These are phyloP conservation scores for Microbotryomycetes sp. DNA, from an alignment of 1,284 basidiomycete genomes.

Conservation along the genomic window DNA sequence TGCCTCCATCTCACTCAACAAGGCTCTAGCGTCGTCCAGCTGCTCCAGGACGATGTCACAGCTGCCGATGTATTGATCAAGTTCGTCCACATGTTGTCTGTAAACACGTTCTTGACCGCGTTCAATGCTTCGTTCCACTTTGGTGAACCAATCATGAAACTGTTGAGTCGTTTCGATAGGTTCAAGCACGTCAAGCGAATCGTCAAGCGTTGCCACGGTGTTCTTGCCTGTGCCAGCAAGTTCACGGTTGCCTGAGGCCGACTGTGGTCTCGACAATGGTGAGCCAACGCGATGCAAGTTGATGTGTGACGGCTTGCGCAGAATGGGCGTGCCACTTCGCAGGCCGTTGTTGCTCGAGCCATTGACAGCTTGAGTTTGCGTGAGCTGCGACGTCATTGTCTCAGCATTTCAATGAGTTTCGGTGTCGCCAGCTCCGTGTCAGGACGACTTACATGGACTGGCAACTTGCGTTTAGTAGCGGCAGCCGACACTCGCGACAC, in stretches of 20 bases:
- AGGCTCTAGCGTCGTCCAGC: slow-evolving; percentile 62
- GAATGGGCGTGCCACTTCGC: slow-evolving; percentile 22
- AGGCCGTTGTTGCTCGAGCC: slow-evolving; percentile 1
- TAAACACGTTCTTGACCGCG: slow-evolving; percentile 87
- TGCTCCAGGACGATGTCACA: slow-evolving; percentile 64
- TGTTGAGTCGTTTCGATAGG: slow-evolving; percentile 81
- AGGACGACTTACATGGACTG: neutral
- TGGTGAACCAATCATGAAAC: slow-evolving; percentile 83
- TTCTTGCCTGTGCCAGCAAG: slow-evolving; percentile 11
- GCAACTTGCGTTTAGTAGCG: neutral
- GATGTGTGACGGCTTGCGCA: neutral
- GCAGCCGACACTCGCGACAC: slow-evolving; percentile 2
- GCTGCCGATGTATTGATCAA: slow-evolving; percentile 64
- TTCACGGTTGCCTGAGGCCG: slow-evolving; percentile 39
- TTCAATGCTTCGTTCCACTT: slow-evolving; percentile 76
- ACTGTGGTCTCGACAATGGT: slow-evolving; percentile 41
- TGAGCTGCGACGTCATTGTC: slow-evolving; percentile 10
- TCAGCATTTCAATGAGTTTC: too few species aligned
- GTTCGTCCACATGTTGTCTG: slow-evolving; percentile 66
- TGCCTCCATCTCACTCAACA: slow-evolving; percentile 72
- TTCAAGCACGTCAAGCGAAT: slow-evolving; percentile 58
- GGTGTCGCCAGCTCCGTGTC: too few species aligned
- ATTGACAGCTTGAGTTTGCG: slow-evolving; percentile 7
- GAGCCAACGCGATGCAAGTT: slow-evolving; percentile 16
- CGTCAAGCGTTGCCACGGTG: slow-evolving; percentile 33